Conservation (phyloP, 2,329 filamentous ascomycete species). For the Ophiostoma angusticollis region DNA sequence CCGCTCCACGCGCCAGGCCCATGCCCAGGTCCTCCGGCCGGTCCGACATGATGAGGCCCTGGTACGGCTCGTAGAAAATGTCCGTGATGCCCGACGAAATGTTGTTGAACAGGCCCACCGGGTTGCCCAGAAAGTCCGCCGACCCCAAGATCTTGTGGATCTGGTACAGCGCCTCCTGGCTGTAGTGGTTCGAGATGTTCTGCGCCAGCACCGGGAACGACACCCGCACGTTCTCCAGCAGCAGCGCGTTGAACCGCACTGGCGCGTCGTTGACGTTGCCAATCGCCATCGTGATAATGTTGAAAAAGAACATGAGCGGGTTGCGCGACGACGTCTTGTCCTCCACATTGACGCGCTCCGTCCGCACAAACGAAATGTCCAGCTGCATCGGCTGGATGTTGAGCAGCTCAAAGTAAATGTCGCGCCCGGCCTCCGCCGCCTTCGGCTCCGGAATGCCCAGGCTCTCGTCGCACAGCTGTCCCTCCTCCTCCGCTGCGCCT, state of each 20-base stretch:
- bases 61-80: constrained; percentile 98
- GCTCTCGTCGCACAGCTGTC: constrained; percentile 75
- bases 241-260: constrained; percentile 80
- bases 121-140: constrained; percentile 94
- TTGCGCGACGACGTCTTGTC: constrained; percentile 84
- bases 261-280: constrained; percentile 98
- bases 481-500: constrained; percentile 65
- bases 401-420: constrained; percentile 95
- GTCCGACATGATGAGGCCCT: constrained; percentile 89
- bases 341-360: constrained; percentile 90
- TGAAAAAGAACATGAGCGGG: constrained; percentile 97
- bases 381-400: constrained; percentile 98
- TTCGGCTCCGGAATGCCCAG: constrained; percentile 88
- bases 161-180: constrained; percentile 89
- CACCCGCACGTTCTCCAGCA: constrained; percentile 89
- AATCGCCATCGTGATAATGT: constrained; percentile 98
- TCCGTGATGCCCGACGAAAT: constrained; percentile 94
- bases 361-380: constrained; percentile 92
- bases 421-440: constrained; percentile 70
- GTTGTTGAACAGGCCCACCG: constrained; percentile 95
- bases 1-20: constrained; percentile 91
- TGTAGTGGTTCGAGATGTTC: constrained; percentile 89
- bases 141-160: constrained; percentile 96
- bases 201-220: constrained; percentile 72
- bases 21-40: constrained; percentile 88